Evolutionary conservation across 2,329 filamentous ascomycete genomes (phyloP), one percentile per base, ranked within the genome.

Genomic region (Kalmusia sp.): DNA sequence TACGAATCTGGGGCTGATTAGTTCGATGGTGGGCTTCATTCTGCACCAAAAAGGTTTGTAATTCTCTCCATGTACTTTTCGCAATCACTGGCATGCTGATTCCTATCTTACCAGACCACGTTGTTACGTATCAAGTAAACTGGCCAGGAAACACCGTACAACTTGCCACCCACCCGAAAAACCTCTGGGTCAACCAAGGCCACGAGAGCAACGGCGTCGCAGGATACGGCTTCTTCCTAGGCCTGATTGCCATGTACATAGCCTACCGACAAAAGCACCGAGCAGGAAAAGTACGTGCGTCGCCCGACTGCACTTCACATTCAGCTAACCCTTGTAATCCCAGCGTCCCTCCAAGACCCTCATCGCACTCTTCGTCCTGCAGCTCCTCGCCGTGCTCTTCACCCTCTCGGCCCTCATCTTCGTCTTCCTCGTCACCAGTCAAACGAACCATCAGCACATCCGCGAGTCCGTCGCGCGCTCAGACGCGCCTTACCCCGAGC

Each of bases 321-420:
- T n/a, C 12, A 15, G 15, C 48, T 57, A 35, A 57, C 28, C n/a
- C n/a, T 19, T 27, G 12, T n/a, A 33, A 11, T 45, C 40, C n/a
- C 55, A 68, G 63, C 27, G 35, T 33, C 57, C 59, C n/a, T 58
- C 62, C 1, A 67, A 64, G 46, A 63, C 67, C 37, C 63, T 77
- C 15, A 67, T 73, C 31, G 55, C 65, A 33, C 73, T 79, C 25
- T 58, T 71, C 39, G 57, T 73, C 34, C 61, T 73, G 49, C 68
- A 71, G 43, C 54, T 68, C 15, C 50, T 68, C 4, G 65, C 67
- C 22, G 51, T 64, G 1, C 43, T 69, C 17, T 69, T 70, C 59
- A 69, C 68, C 4, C 61, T 72, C 11, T 67, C 64, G 14, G 64
- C 64, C 21, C 34, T 73, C 24, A 63, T 69, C 37, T 70, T 72